These are phyloP conservation scores for Pseudovirgaria hyperparasitica DNA, from an alignment of 2,329 filamentous ascomycete species.

Conservation along the genomic window DNA sequence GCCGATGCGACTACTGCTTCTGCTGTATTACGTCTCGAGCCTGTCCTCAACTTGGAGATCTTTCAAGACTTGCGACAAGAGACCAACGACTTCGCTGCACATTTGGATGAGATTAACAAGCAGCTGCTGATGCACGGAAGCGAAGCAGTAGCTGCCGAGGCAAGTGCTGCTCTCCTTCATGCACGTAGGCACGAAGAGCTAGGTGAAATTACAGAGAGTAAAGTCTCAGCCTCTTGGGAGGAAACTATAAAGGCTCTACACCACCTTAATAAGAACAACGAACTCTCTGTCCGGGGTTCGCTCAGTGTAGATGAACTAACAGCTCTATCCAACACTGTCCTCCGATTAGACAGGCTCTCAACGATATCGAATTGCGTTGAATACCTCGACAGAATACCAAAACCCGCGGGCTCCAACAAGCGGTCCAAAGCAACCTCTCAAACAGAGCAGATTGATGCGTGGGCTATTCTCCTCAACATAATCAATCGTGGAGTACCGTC, in stretches of 20 bases:
- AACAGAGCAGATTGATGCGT: conserved; percentile 10
- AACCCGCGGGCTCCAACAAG: conserved; percentile 30
- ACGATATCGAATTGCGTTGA: conserved; percentile 68
- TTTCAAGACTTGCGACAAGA: conserved; percentile 86
- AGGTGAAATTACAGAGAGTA: conserved; percentile 70
- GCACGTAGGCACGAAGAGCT: conserved; percentile 79
- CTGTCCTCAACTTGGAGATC: conserved; percentile 72
- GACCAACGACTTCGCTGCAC: conserved; percentile 61
- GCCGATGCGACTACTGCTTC: conserved; percentile 79
- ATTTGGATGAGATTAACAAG: conserved; percentile 84
- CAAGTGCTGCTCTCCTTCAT: conserved; percentile 68
- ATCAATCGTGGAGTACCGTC: conserved; percentile 59
- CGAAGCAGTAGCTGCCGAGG: conserved; percentile 71
- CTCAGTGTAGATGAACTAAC: conserved; percentile 52
- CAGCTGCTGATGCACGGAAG: conserved; percentile 92
- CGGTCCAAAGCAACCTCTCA: conserved; percentile 21
- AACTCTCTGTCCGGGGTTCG: conserved; percentile 59
- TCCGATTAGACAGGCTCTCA: conserved; percentile 70
- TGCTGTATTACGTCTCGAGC: conserved; percentile 72
- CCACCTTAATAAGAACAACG: conserved; percentile 53
- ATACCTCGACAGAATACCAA: conserved; percentile 48
- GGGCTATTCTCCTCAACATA: conserved; percentile 50
- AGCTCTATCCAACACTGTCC: conserved; percentile 59
- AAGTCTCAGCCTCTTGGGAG: conserved; percentile 76
- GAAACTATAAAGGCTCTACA: conserved; percentile 63